phyloP scores from a whole-genome alignment of 495 filamentous ascomycete species.

The Aspergillus cristatus region DNA sequence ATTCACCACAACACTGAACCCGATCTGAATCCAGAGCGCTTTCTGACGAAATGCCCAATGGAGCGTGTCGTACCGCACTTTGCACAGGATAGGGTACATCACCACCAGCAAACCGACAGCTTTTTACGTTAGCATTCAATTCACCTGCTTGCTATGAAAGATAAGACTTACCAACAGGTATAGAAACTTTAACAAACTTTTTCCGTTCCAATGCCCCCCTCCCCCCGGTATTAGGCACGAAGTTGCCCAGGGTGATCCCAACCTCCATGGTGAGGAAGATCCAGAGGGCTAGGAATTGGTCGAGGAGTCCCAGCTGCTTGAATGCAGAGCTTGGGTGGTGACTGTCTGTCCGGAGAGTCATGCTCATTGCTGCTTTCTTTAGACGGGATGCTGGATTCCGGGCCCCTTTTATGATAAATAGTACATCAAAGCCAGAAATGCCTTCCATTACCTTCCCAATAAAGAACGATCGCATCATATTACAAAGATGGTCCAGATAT shows the following conservation, averaged over 20 bases:
- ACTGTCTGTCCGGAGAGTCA: too few relatives aligned
- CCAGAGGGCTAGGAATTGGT: slow-evolving; percentile 75
- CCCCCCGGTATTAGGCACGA: slow-evolving; percentile 53
- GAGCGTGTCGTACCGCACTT: slow-evolving; percentile 75
- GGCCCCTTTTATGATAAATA: too few relatives aligned
- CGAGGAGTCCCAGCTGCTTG: slow-evolving; percentile 54
- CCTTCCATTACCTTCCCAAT: too few relatives aligned
- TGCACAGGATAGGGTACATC: slow-evolving; percentile 95
- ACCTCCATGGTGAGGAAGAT: slow-evolving; percentile 78
- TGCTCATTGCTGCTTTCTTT: too few relatives aligned
- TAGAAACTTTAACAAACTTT: slow-evolving; percentile 61
- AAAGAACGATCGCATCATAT: too few relatives aligned
- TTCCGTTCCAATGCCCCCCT: slow-evolving; percentile 60
- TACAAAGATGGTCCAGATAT: too few relatives aligned
- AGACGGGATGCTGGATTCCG: too few relatives aligned
- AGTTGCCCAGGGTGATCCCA: slow-evolving; percentile 73
- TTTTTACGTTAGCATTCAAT: too few relatives aligned
- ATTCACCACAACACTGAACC: slow-evolving; percentile 70
- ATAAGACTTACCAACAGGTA: slow-evolving; percentile 60
- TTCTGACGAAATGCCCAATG: slow-evolving; percentile 55
- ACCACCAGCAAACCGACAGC: slow-evolving; percentile 78
- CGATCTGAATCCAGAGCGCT: slow-evolving; percentile 69
- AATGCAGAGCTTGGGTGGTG: slow-evolving; percentile 30
- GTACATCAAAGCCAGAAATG: too few relatives aligned
- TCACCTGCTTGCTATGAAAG: too few relatives aligned